Evolutionary conservation across 208 protist genomes (phyloP), one percentile per base, ranked within the genome.

Genomic region (Trichomonas vaginalis): DNA sequence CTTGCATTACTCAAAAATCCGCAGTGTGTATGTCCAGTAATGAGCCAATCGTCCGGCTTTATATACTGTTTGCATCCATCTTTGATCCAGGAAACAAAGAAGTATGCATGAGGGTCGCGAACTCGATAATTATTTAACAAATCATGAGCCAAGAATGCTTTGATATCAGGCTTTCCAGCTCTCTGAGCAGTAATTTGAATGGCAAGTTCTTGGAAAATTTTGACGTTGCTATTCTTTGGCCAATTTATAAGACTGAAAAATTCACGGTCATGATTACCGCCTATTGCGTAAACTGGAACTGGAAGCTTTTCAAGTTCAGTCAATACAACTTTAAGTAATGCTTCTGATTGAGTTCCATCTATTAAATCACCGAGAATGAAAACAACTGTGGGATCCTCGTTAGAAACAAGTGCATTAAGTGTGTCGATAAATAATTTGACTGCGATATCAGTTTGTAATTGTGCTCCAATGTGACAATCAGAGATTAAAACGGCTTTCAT

Each of bases 41-140:
- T 92, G 0, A 92, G 27, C 86, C 86, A 92, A 92, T 92, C 86
- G 23, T 42, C 35, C 17, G 45, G 4, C 17, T 92, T 92, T 4
- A 92, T 92, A 47, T 47, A 88, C 32, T 88, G 15, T 39, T 92
- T 92, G n/a, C 86, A 92, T 35, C 45, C 86, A 92, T 92, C 45
- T 47, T 92, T 92, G 27, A 92, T 92, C 86, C 86, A 92, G n/a
- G 86, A 23, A 51, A 92, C 10, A 32, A 92, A 92, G 14, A 27
- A 92, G 17, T 48, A 92, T 1, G 86, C 86, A 92, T 48, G 46
- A 39, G 42, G 86, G 32, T 92, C 86, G 17, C 86, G 42, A 51
- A 92, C 86, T 39, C 86, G 8, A 27, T 92, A 92, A 92, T 92
- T 92, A 42, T 92, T 92, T 15, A 92, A 45, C 10, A 92, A 39